These are phyloP conservation scores for Russula emetica DNA, from an alignment of 768 basidiomycete species.

Conservation along the genomic window DNA sequence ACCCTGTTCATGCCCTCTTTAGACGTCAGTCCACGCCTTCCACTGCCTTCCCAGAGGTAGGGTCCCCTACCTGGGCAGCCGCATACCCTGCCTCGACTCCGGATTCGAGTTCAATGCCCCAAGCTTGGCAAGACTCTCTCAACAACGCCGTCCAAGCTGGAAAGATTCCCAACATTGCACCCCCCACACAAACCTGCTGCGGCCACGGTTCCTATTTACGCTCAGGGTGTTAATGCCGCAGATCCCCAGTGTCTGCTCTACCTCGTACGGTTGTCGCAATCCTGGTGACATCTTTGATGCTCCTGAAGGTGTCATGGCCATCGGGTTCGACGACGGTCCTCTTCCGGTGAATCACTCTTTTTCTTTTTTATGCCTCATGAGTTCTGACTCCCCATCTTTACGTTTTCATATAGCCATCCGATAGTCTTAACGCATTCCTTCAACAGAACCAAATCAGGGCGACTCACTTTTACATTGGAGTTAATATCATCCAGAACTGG, in stretches of 20 bases:
- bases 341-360: constrained; percentile 24
- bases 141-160: constrained; percentile 35
- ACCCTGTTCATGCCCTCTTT: constrained; percentile 32
- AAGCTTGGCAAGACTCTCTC: constrained; percentile 42
- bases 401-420: constrained; percentile 28
- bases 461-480: constrained; percentile 48
- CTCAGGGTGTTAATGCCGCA: constrained; percentile 10
- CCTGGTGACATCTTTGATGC: constrained; percentile 39
- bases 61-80: constrained; percentile 34
- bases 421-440: constrained; percentile 40
- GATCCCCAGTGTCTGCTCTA: constrained; percentile 38
- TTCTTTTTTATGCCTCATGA: not conserved
- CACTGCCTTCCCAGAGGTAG: constrained; percentile 24
- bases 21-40: constrained; percentile 22
- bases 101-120: constrained; percentile 33
- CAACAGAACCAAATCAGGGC: constrained; percentile 37
- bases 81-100: constrained; percentile 36
- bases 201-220: constrained; percentile 27
- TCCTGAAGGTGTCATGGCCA: constrained; percentile 38
- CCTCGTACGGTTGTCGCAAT: constrained; percentile 33
- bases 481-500: constrained; percentile 38
- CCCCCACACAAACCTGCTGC: constrained; percentile 30
- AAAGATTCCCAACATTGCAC: constrained; percentile 37
- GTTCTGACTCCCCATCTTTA: not conserved
- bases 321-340: constrained; percentile 40